Base-by-base conservation (phyloP, 495 filamentous ascomycete genomes). In the Aspergillus ostianus region DNA sequence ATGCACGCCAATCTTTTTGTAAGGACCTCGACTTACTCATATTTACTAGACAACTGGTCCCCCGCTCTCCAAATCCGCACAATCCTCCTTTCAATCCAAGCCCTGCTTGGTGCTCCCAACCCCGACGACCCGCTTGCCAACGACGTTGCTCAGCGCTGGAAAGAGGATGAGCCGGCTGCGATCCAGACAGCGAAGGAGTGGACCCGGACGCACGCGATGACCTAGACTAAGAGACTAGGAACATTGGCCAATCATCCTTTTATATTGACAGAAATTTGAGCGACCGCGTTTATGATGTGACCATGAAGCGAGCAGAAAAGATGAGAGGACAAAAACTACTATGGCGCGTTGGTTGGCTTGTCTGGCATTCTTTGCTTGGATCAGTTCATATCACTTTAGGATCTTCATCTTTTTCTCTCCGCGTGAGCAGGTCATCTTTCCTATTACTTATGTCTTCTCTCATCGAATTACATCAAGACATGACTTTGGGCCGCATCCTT, bases 71-170 rank as follows among this genome's bases (percentile, higher is more conserved):
- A 99, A 71, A 99, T 99, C 70, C 89, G 94, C 32, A 99, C 94
- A 0, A 98, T 99, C 61, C 83, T 99, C 3, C 86, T 99, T 32
- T 97, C 92, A 19, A 99, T 99, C 70, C 94, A 99, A 75, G 94
- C 94, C 17, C 81, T 99, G 41, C 85, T 99, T 17, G 94, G 94
- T 29, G 95, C 94, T 8, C 94, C 94, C 13, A 99, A 99, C 73
- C 94, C 94, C 2, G 95, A 98, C 64, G 94, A 98, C 70, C 94
- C 94, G 13, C 82, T 98, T 46, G 94, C 94, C 29, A 94, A 96
- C 65, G 94, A 97, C 65, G 94, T 98, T 27, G 94, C 94, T n/a
- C 92, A 98, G 76, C 83, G 87, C 67, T 98, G 94, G 94, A 96
- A 97, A 77, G 91, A 96, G 62, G 88, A 98, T 67, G 90, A 97